phyloP scores from a whole-genome alignment of 805 yeast genomes.

The Lachancea fermentati region DNA sequence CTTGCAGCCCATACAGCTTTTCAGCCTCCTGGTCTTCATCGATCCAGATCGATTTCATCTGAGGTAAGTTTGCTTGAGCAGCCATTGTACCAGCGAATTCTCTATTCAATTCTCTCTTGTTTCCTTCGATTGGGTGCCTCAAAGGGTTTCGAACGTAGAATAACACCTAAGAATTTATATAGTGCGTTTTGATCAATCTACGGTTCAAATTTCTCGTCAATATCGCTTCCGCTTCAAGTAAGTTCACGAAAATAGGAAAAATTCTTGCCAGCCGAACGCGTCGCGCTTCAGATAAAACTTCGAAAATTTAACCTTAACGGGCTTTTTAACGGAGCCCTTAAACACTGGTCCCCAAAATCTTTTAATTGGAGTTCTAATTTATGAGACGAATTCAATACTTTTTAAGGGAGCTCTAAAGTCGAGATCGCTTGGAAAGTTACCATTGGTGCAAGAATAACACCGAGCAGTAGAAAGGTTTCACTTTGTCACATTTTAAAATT shows the following conservation, averaged over 20 bases:
- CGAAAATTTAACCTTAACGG: too few species aligned
- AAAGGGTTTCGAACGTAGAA: background rate
- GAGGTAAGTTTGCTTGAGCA: conserved; percentile 19
- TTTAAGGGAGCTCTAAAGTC: too few species aligned
- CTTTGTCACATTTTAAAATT: too few species aligned
- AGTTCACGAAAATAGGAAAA: conserved; percentile 8
- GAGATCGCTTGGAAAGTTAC: too few species aligned
- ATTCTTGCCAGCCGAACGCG: conserved; percentile 4
- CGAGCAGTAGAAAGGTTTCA: too few species aligned
- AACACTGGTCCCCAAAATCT: too few species aligned
- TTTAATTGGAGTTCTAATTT: too few species aligned
- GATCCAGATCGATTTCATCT: conserved; percentile 40
- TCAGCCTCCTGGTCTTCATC: conserved; percentile 36
- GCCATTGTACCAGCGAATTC: conserved; percentile 4
- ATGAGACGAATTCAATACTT: too few species aligned
- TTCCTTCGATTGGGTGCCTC: conserved; percentile 3
- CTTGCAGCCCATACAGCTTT: conserved; percentile 32
- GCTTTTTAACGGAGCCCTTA: too few species aligned
- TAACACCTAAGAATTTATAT: conserved; percentile 1
- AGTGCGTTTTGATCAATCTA: background rate
- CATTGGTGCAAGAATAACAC: too few species aligned
- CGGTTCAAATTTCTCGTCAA: background rate
- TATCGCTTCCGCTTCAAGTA: conserved; percentile 11
- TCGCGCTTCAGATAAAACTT: background rate
- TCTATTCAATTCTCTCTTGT: background rate